Percentiles rank a stretch among this genome's conserved stretches.
phyloP scores from a whole-genome alignment of 176 grass and related monocot genomes.

The Aegilops umbellulata region DNA sequence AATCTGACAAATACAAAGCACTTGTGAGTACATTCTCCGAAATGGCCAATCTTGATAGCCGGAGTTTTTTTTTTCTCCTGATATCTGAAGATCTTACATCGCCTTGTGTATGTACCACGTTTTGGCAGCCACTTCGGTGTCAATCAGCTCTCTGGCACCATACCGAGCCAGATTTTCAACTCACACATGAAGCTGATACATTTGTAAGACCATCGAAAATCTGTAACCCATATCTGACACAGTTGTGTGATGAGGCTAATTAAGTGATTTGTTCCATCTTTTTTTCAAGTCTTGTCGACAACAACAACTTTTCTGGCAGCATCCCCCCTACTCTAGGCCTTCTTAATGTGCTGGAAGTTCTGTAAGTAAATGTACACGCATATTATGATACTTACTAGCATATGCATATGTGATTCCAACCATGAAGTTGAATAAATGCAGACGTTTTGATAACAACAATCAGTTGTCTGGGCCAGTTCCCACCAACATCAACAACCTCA shows the following conservation, averaged over 20 bases:
- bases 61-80: not conserved
- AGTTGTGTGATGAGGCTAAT: constrained; percentile 6
- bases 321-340: constrained; percentile 73
- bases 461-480: constrained; percentile 56
- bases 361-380: constrained; percentile 52
- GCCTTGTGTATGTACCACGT: not conserved
- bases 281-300: constrained; percentile 72
- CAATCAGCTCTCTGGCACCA: constrained; percentile 69
- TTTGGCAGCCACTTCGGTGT: constrained; percentile 71
- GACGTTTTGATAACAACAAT: constrained; percentile 67
- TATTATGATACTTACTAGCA: not conserved
- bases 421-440: constrained; percentile 1
- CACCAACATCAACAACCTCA: constrained; percentile 68
- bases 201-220: constrained; percentile 41
- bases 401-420: not conserved
- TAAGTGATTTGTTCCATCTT: not conserved
- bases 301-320: constrained; percentile 66
- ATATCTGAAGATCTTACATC: not conserved
- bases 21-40: constrained; percentile 53
- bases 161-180: constrained; percentile 69
- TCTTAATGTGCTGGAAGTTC: constrained; percentile 50
- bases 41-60: not conserved
- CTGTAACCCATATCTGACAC: not conserved
- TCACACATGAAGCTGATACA: constrained; percentile 71
- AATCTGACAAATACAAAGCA: constrained; percentile 66